phyloP scores from a whole-genome alignment of 2,329 filamentous ascomycete genomes.

The Elsinoe necatrix region DNA sequence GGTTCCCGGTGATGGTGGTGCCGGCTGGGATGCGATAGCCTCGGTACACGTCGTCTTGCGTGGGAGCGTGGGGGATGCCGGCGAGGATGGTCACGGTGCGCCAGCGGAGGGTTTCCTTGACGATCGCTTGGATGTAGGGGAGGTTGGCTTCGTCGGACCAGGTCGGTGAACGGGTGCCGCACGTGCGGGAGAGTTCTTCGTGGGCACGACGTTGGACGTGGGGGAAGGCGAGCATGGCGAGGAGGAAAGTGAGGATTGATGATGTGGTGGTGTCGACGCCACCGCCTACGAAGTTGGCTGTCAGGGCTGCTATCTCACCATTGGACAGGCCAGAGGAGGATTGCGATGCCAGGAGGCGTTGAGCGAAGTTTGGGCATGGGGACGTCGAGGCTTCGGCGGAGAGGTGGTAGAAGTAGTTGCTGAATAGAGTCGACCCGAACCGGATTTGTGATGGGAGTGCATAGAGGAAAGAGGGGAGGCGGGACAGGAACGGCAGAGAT shows the following conservation, averaged over 20 bases:
- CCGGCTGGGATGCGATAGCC: constrained; percentile 23
- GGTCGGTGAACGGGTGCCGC: constrained; percentile 25
- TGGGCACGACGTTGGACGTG: constrained; percentile 26
- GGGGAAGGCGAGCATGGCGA: constrained; percentile 23
- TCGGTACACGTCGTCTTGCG: constrained; percentile 23
- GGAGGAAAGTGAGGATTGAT: constrained; percentile 32
- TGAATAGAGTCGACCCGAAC: neutral
- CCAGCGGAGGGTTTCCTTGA: constrained; percentile 33
- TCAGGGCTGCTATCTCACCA: neutral
- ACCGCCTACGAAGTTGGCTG: constrained; percentile 5
- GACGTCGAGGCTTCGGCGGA: constrained; percentile 14
- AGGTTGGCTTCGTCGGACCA: constrained; percentile 27
- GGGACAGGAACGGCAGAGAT: constrained; percentile 14
- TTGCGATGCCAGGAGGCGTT: constrained; percentile 12
- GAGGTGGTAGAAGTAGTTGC: constrained; percentile 18
- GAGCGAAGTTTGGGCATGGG: constrained; percentile 14
- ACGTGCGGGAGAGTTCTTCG: constrained; percentile 26
- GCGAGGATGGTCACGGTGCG: constrained; percentile 29
- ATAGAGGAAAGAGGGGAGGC: constrained; percentile 18
- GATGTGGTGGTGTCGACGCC: constrained; percentile 25
- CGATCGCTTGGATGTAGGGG: constrained; percentile 28
- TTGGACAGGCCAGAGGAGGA: constrained; percentile 1
- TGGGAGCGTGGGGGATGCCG: constrained; percentile 24
- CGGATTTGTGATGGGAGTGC: constrained; percentile 9
- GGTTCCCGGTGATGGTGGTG: constrained; percentile 18